Evolutionary conservation across 441 rosid genomes (phyloP).

Genomic region (Gossypium aridum): DNA sequence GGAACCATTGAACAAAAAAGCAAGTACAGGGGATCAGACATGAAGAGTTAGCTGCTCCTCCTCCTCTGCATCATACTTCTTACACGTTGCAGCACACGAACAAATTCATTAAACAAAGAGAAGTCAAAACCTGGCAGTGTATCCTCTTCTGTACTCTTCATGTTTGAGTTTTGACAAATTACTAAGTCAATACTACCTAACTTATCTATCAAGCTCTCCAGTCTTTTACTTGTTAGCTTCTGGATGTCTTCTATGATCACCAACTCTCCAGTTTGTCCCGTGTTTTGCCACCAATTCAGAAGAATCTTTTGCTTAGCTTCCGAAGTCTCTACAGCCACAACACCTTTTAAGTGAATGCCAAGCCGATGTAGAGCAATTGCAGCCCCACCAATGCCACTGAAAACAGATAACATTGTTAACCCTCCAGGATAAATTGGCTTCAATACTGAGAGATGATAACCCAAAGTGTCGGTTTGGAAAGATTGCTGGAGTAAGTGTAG

Average conservation of each 20-base stretch:
- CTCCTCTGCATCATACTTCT: constrained; percentile 40
- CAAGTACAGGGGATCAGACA: background rate
- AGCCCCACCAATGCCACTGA: constrained; percentile 77
- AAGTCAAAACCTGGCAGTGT: constrained; percentile 45
- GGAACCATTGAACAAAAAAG: no score
- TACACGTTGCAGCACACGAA: constrained; percentile 64
- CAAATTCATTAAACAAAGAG: constrained; percentile 60
- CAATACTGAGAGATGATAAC: constrained; percentile 75
- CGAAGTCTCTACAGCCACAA: constrained; percentile 63
- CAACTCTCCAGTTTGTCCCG: constrained; percentile 70
- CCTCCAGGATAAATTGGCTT: constrained; percentile 65
- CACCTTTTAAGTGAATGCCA: constrained; percentile 65
- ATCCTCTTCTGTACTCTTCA: constrained; percentile 9
- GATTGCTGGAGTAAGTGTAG: constrained; percentile 47
- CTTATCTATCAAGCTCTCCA: constrained; percentile 38
- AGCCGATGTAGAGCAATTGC: constrained; percentile 67
- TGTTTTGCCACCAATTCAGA: constrained; percentile 66
- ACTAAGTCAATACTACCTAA: constrained; percentile 72
- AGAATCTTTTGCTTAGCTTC: constrained; percentile 52
- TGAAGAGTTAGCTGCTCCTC: background rate
- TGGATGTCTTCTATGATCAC: constrained; percentile 59
- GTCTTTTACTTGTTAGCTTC: constrained; percentile 48
- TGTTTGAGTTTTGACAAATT: constrained; percentile 64
- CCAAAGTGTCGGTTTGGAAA: constrained; percentile 82
- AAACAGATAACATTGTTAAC: constrained; percentile 63